Percentiles rank a stretch among this genome's conserved stretches.
phyloP scores from a whole-genome alignment of 352 stramenopile genomes.

The Globisporangium emineosum region DNA sequence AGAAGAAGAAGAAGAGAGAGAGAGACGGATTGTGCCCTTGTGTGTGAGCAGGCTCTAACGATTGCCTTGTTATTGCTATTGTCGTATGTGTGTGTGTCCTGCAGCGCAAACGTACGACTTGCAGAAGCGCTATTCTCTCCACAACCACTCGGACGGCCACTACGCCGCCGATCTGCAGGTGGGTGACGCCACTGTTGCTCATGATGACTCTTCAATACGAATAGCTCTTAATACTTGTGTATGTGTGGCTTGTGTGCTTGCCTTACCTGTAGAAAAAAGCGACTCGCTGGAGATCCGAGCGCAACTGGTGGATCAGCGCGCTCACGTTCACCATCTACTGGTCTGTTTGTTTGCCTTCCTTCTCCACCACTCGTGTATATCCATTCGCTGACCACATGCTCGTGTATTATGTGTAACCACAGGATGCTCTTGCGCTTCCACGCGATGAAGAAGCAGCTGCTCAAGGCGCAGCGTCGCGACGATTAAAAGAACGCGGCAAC shows the following conservation, averaged over 20 bases:
- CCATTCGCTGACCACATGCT: not conserved
- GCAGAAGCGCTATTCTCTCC: constrained; percentile 65
- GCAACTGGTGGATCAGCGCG: constrained; percentile 86
- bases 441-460: constrained; percentile 74
- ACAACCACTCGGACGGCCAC: constrained; percentile 39
- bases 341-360: constrained; percentile 19
- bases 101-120: constrained; percentile 71
- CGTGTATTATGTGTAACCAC: not conserved
- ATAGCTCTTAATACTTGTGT: not conserved
- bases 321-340: constrained; percentile 86
- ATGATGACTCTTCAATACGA: not conserved
- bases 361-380: not conserved
- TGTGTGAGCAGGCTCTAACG: not conserved
- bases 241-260: not conserved
- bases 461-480: constrained; percentile 61
- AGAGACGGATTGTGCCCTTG: not conserved
- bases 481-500: constrained; percentile 27
- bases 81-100: not conserved
- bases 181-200: not conserved
- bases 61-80: not conserved
- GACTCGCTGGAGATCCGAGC: constrained; percentile 66
- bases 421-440: constrained; percentile 83
- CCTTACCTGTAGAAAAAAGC: constrained; percentile 52
- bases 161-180: constrained; percentile 75
- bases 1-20: not conserved